These are phyloP conservation scores for Naganishia cerealis DNA, from an alignment of 1,284 basidiomycete species.

Conservation along the genomic window DNA sequence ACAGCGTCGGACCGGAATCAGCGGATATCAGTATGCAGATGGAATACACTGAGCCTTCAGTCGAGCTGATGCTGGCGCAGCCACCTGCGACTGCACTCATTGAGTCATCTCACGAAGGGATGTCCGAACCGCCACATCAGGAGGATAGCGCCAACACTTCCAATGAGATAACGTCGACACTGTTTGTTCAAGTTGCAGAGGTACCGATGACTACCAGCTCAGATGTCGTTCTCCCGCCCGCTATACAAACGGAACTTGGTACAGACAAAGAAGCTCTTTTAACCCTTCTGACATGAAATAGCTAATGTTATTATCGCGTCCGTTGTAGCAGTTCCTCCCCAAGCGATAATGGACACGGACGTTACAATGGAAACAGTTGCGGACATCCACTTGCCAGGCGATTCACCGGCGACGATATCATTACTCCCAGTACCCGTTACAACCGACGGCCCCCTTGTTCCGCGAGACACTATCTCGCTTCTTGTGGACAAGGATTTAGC, in stretches of 20 bases:
- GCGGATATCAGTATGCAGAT: neutral
- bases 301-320: neutral
- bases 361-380: neutral
- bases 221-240: neutral
- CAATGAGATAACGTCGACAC: neutral
- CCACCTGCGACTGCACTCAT: neutral
- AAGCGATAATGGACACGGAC: neutral
- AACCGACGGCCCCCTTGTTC: neutral
- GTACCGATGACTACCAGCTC: neutral
- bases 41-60: neutral
- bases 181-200: neutral
- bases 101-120: neutral
- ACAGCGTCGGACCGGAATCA: neutral
- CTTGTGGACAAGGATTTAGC: no score
- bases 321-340: neutral
- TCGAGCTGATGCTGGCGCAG: neutral
- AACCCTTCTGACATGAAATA: neutral
- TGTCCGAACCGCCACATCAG: neutral
- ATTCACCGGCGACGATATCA: neutral
- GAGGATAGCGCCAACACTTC: neutral
- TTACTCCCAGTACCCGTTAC: neutral
- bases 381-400: neutral
- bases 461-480: no score
- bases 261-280: neutral
- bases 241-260: neutral